Evolutionary conservation across 805 yeast species (phyloP), one percentile per base, ranked within the genome.

Genomic region (Cyberlindnera maritima): DNA sequence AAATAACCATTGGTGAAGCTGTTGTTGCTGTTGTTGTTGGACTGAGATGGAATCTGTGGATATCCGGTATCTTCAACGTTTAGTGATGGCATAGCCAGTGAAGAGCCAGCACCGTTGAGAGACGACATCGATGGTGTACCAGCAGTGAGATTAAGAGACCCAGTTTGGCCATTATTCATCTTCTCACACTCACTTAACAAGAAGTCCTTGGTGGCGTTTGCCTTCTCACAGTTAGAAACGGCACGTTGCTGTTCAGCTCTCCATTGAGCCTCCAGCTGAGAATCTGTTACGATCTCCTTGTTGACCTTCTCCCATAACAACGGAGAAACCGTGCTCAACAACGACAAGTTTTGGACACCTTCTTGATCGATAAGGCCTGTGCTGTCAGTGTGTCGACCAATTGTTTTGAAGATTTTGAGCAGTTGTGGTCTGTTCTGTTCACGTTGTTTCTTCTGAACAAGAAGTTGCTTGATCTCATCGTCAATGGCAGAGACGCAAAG

Each of bases 191-290:
- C 62, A 11, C 25, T 23, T 19, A 5, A 31, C 17, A 15, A 47
- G 26, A 59, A 55, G 15, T 55, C 57, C 20, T 61, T 11, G 13
- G 36, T n/a, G 11, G 39, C 21, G 14, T 36, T 53, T 29, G 63
- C 52, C 15, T 57, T 47, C 18, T 60, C 55, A 44, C 67, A 61
- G 32, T 63, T 58, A 12, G 56, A 52, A 26, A 60, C 66, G 46
- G 70, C 74, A 31, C 61, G 59, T 47, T 68, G 70, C 44, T 68
- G 74, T 29, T 62, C 56, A 2, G 69, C 66, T 52, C 70, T 63
- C 74, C 73, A 71, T 44, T 62, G 64, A 3, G 70, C 63, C 44
- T 70, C 74, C 8, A 65, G 49, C 34, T 55, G 60, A 18, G 66
- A 58, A 50, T 71, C 76, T 8, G 54, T 49, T 14, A 53, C 54